Evolutionary conservation across 2,329 filamentous ascomycete genomes (phyloP).

Genomic region (Penicillium sp.): DNA sequence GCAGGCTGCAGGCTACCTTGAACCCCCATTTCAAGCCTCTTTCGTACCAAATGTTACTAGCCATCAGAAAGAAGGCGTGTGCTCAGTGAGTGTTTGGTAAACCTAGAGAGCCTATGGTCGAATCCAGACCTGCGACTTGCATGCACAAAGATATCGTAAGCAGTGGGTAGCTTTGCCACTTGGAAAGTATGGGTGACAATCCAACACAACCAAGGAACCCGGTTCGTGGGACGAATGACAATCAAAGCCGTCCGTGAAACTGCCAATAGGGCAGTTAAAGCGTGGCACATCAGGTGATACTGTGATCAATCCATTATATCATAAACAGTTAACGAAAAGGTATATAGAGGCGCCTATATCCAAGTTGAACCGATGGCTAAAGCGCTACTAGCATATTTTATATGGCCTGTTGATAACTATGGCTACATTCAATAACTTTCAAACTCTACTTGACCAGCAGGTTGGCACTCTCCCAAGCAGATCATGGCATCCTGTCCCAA

Average conservation of each 20-base stretch:
- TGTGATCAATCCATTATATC: background rate
- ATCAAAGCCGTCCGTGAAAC: background rate
- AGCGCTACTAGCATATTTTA: background rate
- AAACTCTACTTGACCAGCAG: slow-evolving; percentile 22
- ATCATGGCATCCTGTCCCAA: slow-evolving; percentile 7
- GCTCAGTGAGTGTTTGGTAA: no score
- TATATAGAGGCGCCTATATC: slow-evolving; percentile 1
- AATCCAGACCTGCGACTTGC: no score
- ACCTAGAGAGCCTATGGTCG: no score
- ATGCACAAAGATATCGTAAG: no score
- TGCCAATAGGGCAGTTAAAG: background rate
- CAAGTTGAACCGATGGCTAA: background rate
- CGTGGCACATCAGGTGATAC: background rate
- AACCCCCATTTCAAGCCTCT: no score
- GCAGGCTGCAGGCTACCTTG: no score
- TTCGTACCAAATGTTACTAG: no score
- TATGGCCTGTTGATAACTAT: slow-evolving; percentile 1
- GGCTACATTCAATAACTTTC: slow-evolving; percentile 20
- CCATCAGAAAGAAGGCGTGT: no score
- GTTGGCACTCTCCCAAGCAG: slow-evolving; percentile 16
- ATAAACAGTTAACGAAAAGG: background rate
- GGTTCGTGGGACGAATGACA: background rate
- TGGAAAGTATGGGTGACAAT: slow-evolving; percentile 16
- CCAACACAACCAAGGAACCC: background rate
- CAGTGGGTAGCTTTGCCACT: background rate